Evolutionary conservation across 2,329 filamentous ascomycete genomes (phyloP), one percentile per base, ranked within the genome.

Genomic region (Arthrobotrys pseudoclavata): DNA sequence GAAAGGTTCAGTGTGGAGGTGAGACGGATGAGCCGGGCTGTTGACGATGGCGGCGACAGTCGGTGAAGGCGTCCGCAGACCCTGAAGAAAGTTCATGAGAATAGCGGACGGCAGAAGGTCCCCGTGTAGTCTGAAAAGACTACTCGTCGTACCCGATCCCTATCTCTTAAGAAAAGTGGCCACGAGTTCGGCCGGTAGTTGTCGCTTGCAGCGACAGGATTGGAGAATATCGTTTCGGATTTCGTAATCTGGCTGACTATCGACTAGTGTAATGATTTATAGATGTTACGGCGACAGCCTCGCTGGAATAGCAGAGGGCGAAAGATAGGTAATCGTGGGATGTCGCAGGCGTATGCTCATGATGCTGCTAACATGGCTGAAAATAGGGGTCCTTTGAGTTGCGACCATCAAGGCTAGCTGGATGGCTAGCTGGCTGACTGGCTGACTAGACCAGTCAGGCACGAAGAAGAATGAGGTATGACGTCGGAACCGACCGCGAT

Each of bases 11-110:
- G 63, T 22, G 42, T 66, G 72, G 6, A 26, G 29, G 22, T 76
- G 66, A 34, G 72, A 45, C 20, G 72, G 72, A 50, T 70, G 67
- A 55, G 72, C 72, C 42, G 72, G 72, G 29, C 69, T 62, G 72
- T 76, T 76, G 50, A 76, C 66, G 6, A 67, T 76, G 22, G 72
- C 66, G 31, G 72, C 66, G 20, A 76, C 72, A 53, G 72, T 70
- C 9, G 72, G 72, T 40, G 72, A 76, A 26, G 72, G 72, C 20
- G 72, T 50, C 20, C 72, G 72, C 6, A 76, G 72, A 53, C 45
- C 22, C 15, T 69, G 64, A 48, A 76, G 72, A 70, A 76, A 70
- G 72, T 76, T 76, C 72, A 76, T 76, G 53, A 60, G 69, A 29
- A 52, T 31, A 18, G 37, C 18, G 22, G 22, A 64, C 13, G 45